These are phyloP conservation scores for Coffea eugenioides DNA, from an alignment of 257 asterid species.

Conservation along the genomic window DNA sequence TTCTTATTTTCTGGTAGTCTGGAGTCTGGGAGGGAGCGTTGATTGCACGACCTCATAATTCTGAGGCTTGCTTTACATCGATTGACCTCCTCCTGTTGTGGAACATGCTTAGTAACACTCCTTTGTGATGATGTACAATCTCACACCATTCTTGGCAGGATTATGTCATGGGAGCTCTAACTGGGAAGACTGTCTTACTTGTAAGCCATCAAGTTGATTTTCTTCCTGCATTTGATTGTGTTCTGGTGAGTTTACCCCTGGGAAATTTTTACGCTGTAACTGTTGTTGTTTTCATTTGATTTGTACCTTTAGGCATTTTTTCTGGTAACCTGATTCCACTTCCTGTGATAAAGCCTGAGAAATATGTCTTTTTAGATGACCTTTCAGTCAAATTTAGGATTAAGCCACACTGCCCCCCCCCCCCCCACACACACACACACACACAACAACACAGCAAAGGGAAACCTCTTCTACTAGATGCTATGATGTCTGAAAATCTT, in stretches of 20 bases:
- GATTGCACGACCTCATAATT: background rate
- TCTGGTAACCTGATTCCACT: background rate
- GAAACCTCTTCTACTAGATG: no score
- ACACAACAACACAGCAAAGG: no score
- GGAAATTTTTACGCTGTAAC: background rate
- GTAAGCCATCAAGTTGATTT: conserved; percentile 98
- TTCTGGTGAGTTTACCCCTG: conserved; percentile 56
- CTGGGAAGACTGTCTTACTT: conserved; percentile 70
- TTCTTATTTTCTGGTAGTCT: background rate
- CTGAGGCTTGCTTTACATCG: background rate
- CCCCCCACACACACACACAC: no score
- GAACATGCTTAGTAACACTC: background rate
- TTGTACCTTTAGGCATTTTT: background rate
- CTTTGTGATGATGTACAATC: background rate
- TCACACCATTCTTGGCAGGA: conserved; percentile 49
- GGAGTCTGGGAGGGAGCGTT: background rate
- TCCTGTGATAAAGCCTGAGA: background rate
- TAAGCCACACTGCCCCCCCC: no score
- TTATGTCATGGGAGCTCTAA: conserved; percentile 79
- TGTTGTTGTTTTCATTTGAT: background rate
- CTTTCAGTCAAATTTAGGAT: background rate
- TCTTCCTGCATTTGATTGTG: conserved; percentile 83
- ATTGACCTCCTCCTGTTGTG: background rate
- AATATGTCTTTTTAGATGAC: background rate
- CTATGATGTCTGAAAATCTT: background rate